A percentile compares a stretch with the other conserved stretches of the same genome.
Evolutionary conservation across 495 filamentous ascomycete genomes (phyloP).

Genomic region (Mytilinidion resinicola): DNA sequence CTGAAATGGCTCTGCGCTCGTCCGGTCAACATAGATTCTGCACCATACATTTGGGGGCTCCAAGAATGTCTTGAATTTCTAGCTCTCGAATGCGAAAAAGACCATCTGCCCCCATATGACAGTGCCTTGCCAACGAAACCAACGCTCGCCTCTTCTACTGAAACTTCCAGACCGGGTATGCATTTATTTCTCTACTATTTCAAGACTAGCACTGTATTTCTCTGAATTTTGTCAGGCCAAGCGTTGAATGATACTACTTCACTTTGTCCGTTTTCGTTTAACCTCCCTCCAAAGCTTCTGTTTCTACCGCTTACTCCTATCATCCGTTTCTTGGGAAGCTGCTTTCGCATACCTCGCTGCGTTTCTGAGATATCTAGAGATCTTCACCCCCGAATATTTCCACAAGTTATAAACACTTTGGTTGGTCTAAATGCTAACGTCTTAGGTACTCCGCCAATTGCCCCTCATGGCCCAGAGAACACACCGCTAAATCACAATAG

Average conservation of each 20-base stretch:
- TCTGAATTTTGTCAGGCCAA: no score
- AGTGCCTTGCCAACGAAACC: conserved; percentile 32
- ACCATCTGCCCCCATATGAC: conserved; percentile 68
- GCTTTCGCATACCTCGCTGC: no score
- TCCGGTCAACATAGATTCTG: conserved; percentile 44
- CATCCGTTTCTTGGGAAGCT: no score
- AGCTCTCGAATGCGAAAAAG: conserved; percentile 58
- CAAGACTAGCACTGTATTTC: background rate
- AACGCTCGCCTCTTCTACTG: conserved; percentile 25
- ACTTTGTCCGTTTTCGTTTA: no score
- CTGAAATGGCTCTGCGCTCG: conserved; percentile 54
- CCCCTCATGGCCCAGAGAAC: background rate
- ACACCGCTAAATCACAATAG: no score
- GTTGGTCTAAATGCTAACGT: background rate
- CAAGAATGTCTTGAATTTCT: conserved; percentile 86
- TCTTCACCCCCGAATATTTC: no score
- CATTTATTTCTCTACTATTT: background rate
- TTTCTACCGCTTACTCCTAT: no score
- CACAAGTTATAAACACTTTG: background rate
- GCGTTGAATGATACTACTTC: background rate
- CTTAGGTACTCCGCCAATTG: background rate
- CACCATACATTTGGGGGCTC: conserved; percentile 61
- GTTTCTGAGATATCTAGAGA: no score
- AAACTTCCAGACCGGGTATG: conserved; percentile 20
- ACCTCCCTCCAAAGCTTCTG: no score